Evolutionary conservation across 2,329 filamentous ascomycete genomes (phyloP), one percentile per base, ranked within the genome.

Genomic region (Didymellaceae sp.): DNA sequence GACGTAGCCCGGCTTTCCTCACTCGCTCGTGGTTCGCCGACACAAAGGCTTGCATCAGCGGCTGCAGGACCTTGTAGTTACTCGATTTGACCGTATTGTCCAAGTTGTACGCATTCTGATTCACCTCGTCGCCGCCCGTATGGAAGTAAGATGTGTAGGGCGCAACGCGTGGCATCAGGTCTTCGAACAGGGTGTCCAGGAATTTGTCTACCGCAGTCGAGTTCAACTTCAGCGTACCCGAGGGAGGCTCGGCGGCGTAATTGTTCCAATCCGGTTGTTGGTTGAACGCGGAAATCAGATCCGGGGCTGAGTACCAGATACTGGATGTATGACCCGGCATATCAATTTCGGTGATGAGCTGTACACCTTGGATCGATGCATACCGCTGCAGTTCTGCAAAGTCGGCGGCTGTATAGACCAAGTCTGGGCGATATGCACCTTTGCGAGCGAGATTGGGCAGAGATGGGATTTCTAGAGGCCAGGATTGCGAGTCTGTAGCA

Each of bases 121-220:
- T 93, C 54, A 95, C 85, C 76, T 96, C 91, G 65, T 96, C 91
- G 45, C 91, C 91, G 34, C 91, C 91, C 1, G 89, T 89, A 75
- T 96, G 91, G 78, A 93, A 95, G 75, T 93, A 84, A 6, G 84
- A 76, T 2, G 87, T 80, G 71, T 90, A 90, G 0, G 86, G 85
- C 9, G 26, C 38, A 0, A 71, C 52, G 7, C 70, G 56, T 11
- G 91, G 90, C 44, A 95, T 76, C 18, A 96, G 68, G 66, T 96
- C 91, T n/a, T 80, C 79, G 61, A 91, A 87, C 11, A 96, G 74
- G 28, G 74, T 86, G 48, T 88, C 82, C 9, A 96, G 72, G 71
- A 96, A 95, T 1, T 80, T 74, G 61, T 87, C 81, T 1, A 94
- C 90, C 1, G 75, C 80, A 1, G 84, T 75, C 45, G 85, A 86